A percentile compares a stretch with the other conserved stretches of the same genome.
Evolutionary conservation across 2,329 filamentous ascomycete genomes (phyloP).

Genomic region (Colletotrichum cereale): DNA sequence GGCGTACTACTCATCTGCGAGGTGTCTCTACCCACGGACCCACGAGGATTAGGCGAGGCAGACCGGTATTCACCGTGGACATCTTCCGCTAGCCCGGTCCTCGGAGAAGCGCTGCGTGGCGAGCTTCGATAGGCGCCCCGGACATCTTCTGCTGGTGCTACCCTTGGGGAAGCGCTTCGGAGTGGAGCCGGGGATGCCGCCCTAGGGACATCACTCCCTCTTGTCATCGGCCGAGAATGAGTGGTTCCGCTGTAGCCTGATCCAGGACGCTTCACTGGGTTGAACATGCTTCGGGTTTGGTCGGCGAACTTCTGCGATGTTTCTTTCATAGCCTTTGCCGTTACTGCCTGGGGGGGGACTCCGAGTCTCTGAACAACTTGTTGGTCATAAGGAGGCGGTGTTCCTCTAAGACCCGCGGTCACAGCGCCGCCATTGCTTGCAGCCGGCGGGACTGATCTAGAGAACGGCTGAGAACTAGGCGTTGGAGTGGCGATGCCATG

Average conservation of each 20-base stretch:
- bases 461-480: conserved; percentile 61
- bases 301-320: conserved; percentile 89
- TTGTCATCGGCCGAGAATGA: conserved; percentile 68
- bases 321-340: conserved; percentile 94
- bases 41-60: conserved; percentile 72
- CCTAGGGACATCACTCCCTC: conserved; percentile 70
- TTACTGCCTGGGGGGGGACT: conserved; percentile 91
- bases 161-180: conserved; percentile 73
- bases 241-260: conserved; percentile 53
- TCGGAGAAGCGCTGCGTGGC: conserved; percentile 71
- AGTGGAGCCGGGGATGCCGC: conserved; percentile 77
- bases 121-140: conserved; percentile 60
- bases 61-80: conserved; percentile 59
- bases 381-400: conserved; percentile 88
- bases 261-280: conserved; percentile 49
- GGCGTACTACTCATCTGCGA: conserved; percentile 31
- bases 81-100: conserved; percentile 66
- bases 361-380: conserved; percentile 81
- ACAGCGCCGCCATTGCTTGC: conserved; percentile 56
- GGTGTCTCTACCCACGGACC: conserved; percentile 51
- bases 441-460: conserved; percentile 56
- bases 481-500: conserved; percentile 91
- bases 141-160: conserved; percentile 63
- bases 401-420: conserved; percentile 74
- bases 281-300: conserved; percentile 86